Conservation (phyloP, 805 yeast genomes). For the Blastobotrys americana region DNA sequence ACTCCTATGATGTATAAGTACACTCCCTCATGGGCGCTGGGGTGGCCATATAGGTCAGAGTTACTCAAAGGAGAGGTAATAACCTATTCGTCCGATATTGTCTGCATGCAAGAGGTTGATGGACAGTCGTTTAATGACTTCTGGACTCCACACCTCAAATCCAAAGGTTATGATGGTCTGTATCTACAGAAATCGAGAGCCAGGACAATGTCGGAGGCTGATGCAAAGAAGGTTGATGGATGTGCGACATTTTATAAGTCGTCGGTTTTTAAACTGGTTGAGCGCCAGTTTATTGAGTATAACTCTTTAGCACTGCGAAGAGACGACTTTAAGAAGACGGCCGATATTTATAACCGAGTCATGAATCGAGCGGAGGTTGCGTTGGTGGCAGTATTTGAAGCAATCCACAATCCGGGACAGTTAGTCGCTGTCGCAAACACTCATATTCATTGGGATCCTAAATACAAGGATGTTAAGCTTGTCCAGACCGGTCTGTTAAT, state of each 20-base stretch:
- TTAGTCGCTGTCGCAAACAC: slow-evolving; percentile 74
- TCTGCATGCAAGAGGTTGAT: slow-evolving; percentile 95
- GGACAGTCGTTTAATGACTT: slow-evolving; percentile 75
- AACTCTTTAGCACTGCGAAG: slow-evolving; percentile 40
- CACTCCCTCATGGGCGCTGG: slow-evolving; percentile 95
- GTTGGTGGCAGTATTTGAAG: slow-evolving; percentile 65
- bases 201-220: slow-evolving; percentile 71
- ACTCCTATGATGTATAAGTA: slow-evolving; percentile 86
- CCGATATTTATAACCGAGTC: slow-evolving; percentile 90
- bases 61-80: slow-evolving; percentile 66
- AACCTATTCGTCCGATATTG: slow-evolving; percentile 58
- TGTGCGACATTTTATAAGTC: slow-evolving; percentile 88
- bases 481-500: slow-evolving; percentile 88
- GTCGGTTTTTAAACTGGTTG: slow-evolving; percentile 60
- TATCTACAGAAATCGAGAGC: slow-evolving; percentile 89
- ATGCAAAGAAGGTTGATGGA: slow-evolving; percentile 90
- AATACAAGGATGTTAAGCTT: slow-evolving; percentile 89
- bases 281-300: slow-evolving; percentile 72
- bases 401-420: slow-evolving; percentile 55
- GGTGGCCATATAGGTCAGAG: slow-evolving; percentile 85
- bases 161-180: slow-evolving; percentile 69
- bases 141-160: slow-evolving; percentile 69
- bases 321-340: slow-evolving; percentile 84
- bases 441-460: slow-evolving; percentile 98
- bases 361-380: slow-evolving; percentile 95